Evolutionary conservation across 2,329 filamentous ascomycete species (phyloP).

Genomic region (Ilyonectria robusta): DNA sequence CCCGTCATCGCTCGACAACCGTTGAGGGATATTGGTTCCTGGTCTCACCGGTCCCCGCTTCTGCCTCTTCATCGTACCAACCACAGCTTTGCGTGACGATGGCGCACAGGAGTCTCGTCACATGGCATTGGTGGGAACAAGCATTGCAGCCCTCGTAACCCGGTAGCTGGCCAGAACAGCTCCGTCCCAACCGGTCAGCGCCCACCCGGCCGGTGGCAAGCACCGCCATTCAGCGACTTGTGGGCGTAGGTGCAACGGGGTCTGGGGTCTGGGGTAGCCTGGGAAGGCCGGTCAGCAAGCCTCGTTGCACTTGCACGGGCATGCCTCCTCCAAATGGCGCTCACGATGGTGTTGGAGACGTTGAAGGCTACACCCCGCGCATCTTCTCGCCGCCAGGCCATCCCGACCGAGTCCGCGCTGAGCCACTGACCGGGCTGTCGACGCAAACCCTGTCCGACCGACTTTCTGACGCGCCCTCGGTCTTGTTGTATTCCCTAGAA

Average conservation of each 20-base stretch:
- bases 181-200: slow-evolving; percentile 39
- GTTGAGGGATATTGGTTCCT: slow-evolving; percentile 39
- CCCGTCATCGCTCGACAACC: slow-evolving; percentile 25
- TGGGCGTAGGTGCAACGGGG: slow-evolving; percentile 24
- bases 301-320: slow-evolving; percentile 13
- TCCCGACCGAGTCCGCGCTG: slow-evolving; percentile 24
- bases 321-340: slow-evolving; percentile 21
- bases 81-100: slow-evolving; percentile 47
- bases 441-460: slow-evolving; percentile 23
- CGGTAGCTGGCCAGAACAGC: slow-evolving; percentile 22
- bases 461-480: slow-evolving; percentile 24
- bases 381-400: slow-evolving; percentile 22
- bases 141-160: slow-evolving; percentile 25
- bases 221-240: slow-evolving; percentile 5
- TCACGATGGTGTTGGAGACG: slow-evolving; percentile 30
- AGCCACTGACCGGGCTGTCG: slow-evolving; percentile 27
- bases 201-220: slow-evolving; percentile 23
- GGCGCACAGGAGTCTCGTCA: slow-evolving; percentile 42
- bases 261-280: slow-evolving; percentile 28
- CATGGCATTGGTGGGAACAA: slow-evolving; percentile 41
- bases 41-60: slow-evolving; percentile 47
- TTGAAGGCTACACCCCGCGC: slow-evolving; percentile 24
- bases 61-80: slow-evolving; percentile 43
- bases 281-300: slow-evolving; percentile 29
- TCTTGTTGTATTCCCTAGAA: slow-evolving; percentile 38